A percentile compares a stretch with the other conserved stretches of the same genome.
Conservation (phyloP, 148 eudicot genomes). For the Selenicereus undatus region DNA sequence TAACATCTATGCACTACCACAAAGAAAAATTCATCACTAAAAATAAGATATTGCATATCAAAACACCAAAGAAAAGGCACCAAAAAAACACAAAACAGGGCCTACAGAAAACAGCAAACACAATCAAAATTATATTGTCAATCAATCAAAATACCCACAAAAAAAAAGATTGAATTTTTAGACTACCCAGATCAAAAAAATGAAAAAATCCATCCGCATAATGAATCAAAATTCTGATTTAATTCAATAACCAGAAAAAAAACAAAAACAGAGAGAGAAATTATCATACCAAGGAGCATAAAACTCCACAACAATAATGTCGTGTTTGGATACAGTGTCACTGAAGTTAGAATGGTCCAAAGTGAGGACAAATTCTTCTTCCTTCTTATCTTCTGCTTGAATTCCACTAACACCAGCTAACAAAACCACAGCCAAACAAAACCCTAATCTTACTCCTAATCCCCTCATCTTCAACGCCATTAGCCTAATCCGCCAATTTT, state of each 20-base stretch:
- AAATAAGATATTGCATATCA: too few relatives aligned
- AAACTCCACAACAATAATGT: conserved; percentile 69
- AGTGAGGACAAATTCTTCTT: conserved; percentile 50
- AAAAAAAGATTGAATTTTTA: background rate
- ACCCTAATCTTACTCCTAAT: background rate
- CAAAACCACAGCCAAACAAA: conserved; percentile 24
- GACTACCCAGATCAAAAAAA: background rate
- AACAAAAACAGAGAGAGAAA: background rate
- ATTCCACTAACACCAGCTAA: conserved; percentile 7
- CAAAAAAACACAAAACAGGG: too few relatives aligned
- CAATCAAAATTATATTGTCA: background rate
- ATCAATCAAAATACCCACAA: background rate
- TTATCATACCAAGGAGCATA: conserved; percentile 73
- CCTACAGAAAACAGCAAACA: background rate
- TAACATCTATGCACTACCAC: too few relatives aligned
- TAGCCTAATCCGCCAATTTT: background rate
- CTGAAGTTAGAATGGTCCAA: conserved; percentile 70
- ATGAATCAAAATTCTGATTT: background rate
- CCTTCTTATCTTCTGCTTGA: conserved; percentile 14
- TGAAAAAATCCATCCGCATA: background rate
- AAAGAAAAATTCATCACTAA: too few relatives aligned
- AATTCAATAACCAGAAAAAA: background rate
- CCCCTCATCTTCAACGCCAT: conserved; percentile 1
- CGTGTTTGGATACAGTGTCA: conserved; percentile 49
- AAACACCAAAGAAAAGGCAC: too few relatives aligned